These are phyloP conservation scores for Stellera chamaejasme DNA, from an alignment of 345 rosid species.

Conservation along the genomic window DNA sequence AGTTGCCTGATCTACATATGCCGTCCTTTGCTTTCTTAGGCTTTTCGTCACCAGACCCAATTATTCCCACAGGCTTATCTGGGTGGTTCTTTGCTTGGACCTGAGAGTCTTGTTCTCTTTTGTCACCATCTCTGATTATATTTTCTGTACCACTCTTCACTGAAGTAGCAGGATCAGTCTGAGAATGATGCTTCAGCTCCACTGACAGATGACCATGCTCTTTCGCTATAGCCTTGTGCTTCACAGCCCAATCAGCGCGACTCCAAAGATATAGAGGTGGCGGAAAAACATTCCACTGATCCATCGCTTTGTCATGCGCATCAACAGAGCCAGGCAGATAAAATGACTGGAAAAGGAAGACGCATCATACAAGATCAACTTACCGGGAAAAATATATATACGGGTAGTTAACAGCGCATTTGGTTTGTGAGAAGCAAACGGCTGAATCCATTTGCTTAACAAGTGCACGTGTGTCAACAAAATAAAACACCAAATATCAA, in stretches of 20 bases:
- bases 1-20: conserved; percentile 5
- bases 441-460: too few relatives aligned
- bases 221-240: conserved; percentile 55
- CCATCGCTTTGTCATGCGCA: conserved; percentile 59
- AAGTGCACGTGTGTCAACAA: too few relatives aligned
- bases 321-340: conserved; percentile 85
- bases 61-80: conserved; percentile 20
- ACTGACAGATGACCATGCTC: conserved; percentile 40
- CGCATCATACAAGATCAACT: conserved; percentile 2
- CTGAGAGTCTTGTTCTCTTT: conserved; percentile 18
- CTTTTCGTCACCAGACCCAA: conserved; percentile 19
- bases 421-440: too few relatives aligned
- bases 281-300: conserved; percentile 59
- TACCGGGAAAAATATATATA: neutral
- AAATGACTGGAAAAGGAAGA: conserved; percentile 60
- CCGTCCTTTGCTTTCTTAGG: conserved; percentile 14
- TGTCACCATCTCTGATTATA: conserved; percentile 10
- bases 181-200: conserved; percentile 16
- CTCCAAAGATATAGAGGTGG: conserved; percentile 95
- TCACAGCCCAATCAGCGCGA: conserved; percentile 44
- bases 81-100: conserved; percentile 20
- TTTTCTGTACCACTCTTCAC: conserved; percentile 11
- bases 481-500: too few relatives aligned
- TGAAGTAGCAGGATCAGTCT: conserved; percentile 10
- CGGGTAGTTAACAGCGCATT: too few relatives aligned